These are phyloP conservation scores for Beauveria sp. DNA, from an alignment of 2,329 filamentous ascomycete species.

Conservation along the genomic window DNA sequence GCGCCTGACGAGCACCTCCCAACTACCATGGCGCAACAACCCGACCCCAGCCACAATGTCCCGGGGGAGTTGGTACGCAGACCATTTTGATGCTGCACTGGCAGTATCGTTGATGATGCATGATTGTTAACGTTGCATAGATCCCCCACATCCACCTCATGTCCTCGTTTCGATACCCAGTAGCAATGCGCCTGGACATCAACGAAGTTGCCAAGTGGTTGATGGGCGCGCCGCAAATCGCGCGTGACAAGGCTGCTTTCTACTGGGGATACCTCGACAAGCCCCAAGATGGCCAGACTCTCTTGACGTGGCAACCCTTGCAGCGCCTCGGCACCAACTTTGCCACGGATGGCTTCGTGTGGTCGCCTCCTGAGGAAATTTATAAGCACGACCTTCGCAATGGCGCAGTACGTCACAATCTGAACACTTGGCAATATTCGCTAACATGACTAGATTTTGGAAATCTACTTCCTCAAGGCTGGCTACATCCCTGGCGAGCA, in stretches of 20 bases:
- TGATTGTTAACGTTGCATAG: slow-evolving; percentile 34
- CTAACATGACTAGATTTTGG: slow-evolving; percentile 57
- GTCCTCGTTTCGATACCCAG: slow-evolving; percentile 74
- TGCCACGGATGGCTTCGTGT: slow-evolving; percentile 87
- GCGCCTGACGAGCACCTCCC: not conserved
- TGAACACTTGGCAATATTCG: not conserved
- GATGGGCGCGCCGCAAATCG: slow-evolving; percentile 73
- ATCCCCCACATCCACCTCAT: slow-evolving; percentile 85
- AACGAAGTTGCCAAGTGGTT: slow-evolving; percentile 79
- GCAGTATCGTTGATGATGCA: not conserved
- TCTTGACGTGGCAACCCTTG: slow-evolving; percentile 83
- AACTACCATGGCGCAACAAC: slow-evolving; percentile 28
- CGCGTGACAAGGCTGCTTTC: slow-evolving; percentile 77
- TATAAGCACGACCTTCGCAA: slow-evolving; percentile 66
- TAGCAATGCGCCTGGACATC: slow-evolving; percentile 61
- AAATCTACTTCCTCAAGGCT: slow-evolving; percentile 75
- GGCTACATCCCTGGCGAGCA: slow-evolving; percentile 74
- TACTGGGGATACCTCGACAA: slow-evolving; percentile 87
- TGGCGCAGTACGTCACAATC: slow-evolving; percentile 39
- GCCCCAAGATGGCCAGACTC: slow-evolving; percentile 72
- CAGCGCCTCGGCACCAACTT: slow-evolving; percentile 64
- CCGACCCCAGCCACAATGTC: slow-evolving; percentile 34
- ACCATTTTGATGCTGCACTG: not conserved
- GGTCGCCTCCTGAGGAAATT: slow-evolving; percentile 72
- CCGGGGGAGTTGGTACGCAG: slow-evolving; percentile 34